Conservation (phyloP, 2,329 filamentous ascomycete species). For the Fusarium chuoi region DNA sequence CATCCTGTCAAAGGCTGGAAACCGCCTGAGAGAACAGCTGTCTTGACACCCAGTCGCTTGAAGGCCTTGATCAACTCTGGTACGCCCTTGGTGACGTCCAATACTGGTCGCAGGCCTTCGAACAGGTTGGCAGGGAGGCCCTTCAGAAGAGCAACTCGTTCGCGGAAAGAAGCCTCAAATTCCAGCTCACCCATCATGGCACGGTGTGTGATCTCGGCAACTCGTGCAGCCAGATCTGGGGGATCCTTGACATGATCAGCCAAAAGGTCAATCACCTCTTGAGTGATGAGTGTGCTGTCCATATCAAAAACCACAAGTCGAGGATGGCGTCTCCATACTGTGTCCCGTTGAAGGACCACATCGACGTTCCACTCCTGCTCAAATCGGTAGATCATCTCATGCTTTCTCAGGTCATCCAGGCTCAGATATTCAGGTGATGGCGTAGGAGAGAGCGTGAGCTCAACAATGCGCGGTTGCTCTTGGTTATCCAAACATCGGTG, state of each 20-base stretch:
- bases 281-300: conserved; percentile 96
- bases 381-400: conserved; percentile 84
- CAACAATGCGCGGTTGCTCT: conserved; percentile 71
- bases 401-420: conserved; percentile 76
- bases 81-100: conserved; percentile 86
- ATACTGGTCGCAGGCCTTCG: conserved; percentile 75
- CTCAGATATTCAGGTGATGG: conserved; percentile 71
- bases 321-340: conserved; percentile 80
- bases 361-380: conserved; percentile 92
- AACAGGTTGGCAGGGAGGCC: conserved; percentile 85
- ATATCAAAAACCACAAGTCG: conserved; percentile 96
- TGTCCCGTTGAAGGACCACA: conserved; percentile 79
- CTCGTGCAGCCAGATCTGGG: conserved; percentile 79
- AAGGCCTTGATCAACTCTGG: conserved; percentile 77
- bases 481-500: conserved; percentile 73
- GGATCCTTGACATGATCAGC: conserved; percentile 78
- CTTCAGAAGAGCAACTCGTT: conserved; percentile 81
- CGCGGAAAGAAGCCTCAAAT: conserved; percentile 84
- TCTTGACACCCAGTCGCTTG: conserved; percentile 83
- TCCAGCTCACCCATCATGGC: conserved; percentile 97
- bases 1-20: conserved; percentile 90
- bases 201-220: conserved; percentile 88
- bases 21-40: conserved; percentile 90
- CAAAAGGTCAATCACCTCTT: conserved; percentile 97
- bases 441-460: conserved; percentile 70